Base-by-base conservation (phyloP, 1,284 basidiomycete species). In the Ganoderma lingzhi region DNA sequence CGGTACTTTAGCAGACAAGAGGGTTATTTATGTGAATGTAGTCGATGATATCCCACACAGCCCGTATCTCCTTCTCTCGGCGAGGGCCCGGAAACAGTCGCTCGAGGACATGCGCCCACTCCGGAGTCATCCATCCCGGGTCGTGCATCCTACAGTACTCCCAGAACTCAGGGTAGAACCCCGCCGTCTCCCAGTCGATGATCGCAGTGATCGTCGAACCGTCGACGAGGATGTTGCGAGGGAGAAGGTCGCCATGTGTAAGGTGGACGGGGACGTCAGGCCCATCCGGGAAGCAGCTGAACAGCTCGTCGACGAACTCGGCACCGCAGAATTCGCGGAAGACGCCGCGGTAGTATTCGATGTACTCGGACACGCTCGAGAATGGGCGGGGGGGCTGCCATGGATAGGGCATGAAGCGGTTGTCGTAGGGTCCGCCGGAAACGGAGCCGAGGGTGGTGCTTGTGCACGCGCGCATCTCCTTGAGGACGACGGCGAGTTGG, bases 121-220 rank as follows among this genome's bases (percentile, higher is more conserved):
- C 2, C 4, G n/a, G 48, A 2, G 48, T 28, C 23, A 28, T 51
- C 12, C 9, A 12, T 3, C 5, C 23, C 12, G 48, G 23, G 23
- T 51, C 23, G 48, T 51, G 48, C 48, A 51, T 51, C 48, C 48
- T 28, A 10, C 48, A 51, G 48, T 51, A 51, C 48, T 51, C 48
- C 48, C 48, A 51, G 4, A 51, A 51, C 23, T 51, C 48, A 2
- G 48, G 48, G 48, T 51, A 51, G 12, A 51, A 51, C 23, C 48
- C 48, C 10, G 48, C 48, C 3, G 48, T 51, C 23, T 51, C 48
- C 48, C 48, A 51, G 48, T 51, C 48, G 23, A 51, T 51, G 48
- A 28, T 28, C 9, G 48, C 48, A 1, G 48, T 51, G 48, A 51
- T 51, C 48, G 48, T 28, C 8, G 48, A 51, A 2, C 48, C 48